Evolutionary conservation across 2,329 filamentous ascomycete genomes (phyloP).

Genomic region (Diaporthe australafricana): DNA sequence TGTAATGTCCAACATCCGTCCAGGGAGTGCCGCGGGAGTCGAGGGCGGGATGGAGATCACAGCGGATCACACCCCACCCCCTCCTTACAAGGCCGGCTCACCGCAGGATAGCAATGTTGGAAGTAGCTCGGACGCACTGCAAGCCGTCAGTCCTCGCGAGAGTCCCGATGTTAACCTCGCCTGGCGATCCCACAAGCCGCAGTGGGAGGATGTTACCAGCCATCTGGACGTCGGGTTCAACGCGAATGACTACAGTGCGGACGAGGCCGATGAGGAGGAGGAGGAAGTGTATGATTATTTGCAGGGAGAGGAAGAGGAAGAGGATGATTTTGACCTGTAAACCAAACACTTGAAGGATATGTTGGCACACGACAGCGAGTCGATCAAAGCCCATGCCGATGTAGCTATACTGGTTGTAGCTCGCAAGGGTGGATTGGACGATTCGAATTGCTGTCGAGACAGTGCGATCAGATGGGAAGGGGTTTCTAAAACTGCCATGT

Average conservation of each 20-base stretch:
- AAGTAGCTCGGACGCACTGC: neutral
- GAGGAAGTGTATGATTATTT: too few species aligned
- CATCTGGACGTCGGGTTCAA: neutral
- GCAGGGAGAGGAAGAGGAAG: neutral
- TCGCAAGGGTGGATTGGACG: neutral
- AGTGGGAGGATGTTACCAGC: neutral
- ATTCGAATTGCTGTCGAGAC: neutral
- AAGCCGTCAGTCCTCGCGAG: too few species aligned
- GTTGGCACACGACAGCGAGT: neutral
- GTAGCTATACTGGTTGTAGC: too few species aligned
- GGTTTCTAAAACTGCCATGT: neutral
- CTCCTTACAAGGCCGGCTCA: neutral
- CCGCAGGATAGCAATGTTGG: neutral
- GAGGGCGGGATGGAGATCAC: neutral
- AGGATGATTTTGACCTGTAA: neutral
- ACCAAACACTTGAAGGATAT: too few species aligned
- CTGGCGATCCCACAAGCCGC: neutral
- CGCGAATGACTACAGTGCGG: constrained; percentile 4
- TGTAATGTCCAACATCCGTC: neutral
- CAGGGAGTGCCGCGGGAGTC: neutral
- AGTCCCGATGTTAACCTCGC: neutral
- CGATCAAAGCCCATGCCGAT: too few species aligned
- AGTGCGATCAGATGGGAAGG: too few species aligned
- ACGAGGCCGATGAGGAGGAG: neutral
- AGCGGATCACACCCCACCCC: neutral